Percentiles rank a stretch among this genome's conserved stretches.
phyloP scores from a whole-genome alignment of 1,284 basidiomycete species.

The Cutaneotrichosporon mucoides region DNA sequence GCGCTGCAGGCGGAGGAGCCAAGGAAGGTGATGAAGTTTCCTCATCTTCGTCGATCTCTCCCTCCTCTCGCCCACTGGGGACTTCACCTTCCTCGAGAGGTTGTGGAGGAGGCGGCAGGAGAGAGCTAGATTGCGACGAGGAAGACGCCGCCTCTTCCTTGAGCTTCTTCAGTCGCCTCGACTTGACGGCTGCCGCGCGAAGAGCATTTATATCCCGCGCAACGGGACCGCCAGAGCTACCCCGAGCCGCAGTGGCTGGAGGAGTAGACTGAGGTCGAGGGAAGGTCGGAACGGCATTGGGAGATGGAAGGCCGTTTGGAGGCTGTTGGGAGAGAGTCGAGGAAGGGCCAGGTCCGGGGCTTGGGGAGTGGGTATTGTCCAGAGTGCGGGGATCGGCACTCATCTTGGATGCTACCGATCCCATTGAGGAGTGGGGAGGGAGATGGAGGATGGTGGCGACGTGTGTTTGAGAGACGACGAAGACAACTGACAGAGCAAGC shows the following conservation, averaged over 20 bases:
- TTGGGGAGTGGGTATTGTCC: not conserved
- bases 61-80: not conserved
- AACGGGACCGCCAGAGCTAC: not conserved
- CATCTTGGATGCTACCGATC: constrained; percentile 17
- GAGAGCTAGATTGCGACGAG: too few species aligned
- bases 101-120: not conserved
- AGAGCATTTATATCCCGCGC: constrained; percentile 10
- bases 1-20: too few species aligned
- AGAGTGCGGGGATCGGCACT: constrained; percentile 19
- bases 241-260: not conserved
- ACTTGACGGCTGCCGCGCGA: constrained; percentile 11
- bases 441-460: not conserved
- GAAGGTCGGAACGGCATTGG: too few species aligned
- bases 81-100: not conserved
- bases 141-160: too few species aligned
- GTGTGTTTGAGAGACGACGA: too few species aligned
- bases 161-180: constrained; percentile 2
- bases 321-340: too few species aligned
- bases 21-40: not conserved
- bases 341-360: too few species aligned
- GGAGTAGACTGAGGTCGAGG: too few species aligned
- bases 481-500: too few species aligned
- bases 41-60: constrained; percentile 15
- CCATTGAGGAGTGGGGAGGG: constrained; percentile 8
- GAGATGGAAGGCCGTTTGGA: too few species aligned